Conservation (phyloP, 768 basidiomycete genomes). For the Exsudoporus frostii region DNA sequence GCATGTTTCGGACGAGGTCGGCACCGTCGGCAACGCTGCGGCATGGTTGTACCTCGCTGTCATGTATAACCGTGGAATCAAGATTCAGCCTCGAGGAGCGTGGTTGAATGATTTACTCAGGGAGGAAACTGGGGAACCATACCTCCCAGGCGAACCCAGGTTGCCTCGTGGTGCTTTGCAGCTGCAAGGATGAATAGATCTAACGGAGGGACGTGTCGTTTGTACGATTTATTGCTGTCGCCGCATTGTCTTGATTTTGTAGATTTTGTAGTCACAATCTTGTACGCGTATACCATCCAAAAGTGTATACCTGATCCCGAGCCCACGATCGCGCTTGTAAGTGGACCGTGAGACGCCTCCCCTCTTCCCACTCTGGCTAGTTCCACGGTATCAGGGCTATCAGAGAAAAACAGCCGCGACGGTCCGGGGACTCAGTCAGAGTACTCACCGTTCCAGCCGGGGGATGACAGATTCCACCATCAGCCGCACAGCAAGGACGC, state of each 20-base stretch:
- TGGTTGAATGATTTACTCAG: constrained; percentile 84
- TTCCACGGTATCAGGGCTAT: too few species aligned
- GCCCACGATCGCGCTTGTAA: background rate
- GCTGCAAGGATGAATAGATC: constrained; percentile 36
- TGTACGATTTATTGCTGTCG: constrained; percentile 12
- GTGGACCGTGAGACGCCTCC: background rate
- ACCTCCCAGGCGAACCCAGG: constrained; percentile 63
- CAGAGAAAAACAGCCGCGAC: background rate
- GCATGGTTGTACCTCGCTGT: constrained; percentile 71
- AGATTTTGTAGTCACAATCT: background rate
- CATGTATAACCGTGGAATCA: constrained; percentile 73
- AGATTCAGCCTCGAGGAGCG: constrained; percentile 75
- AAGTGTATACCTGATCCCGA: constrained; percentile 3
- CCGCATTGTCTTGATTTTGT: background rate
- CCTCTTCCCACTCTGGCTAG: background rate
- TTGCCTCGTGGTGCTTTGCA: constrained; percentile 62
- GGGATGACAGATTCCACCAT: background rate
- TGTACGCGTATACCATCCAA: constrained; percentile 7
- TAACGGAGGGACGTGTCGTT: background rate
- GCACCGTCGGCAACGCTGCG: constrained; percentile 77
- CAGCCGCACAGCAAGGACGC: too few species aligned
- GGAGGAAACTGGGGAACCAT: constrained; percentile 70
- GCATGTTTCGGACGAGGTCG: constrained; percentile 81
- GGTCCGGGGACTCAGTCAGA: background rate
- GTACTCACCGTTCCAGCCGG: too few species aligned